Evolutionary conservation across 495 filamentous ascomycete genomes (phyloP).

Genomic region (Neurospora sp.): DNA sequence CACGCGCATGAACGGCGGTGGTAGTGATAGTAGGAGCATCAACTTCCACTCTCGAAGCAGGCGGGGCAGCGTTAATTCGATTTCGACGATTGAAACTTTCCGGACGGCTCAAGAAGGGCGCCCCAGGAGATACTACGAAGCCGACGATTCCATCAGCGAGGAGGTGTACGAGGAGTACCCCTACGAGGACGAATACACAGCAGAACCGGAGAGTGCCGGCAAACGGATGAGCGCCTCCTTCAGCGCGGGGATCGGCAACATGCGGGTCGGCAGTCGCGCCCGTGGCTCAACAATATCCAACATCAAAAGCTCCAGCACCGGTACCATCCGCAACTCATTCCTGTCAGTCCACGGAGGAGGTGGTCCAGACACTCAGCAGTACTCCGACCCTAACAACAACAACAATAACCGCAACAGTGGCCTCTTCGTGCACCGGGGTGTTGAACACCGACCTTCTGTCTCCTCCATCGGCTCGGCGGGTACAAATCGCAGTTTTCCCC

Average conservation of each 20-base stretch:
- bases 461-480: slow-evolving; percentile 39
- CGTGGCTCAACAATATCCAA: slow-evolving; percentile 3
- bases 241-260: slow-evolving; percentile 2
- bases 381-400: slow-evolving; percentile 2
- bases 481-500: slow-evolving; percentile 43
- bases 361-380: background rate
- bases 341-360: slow-evolving; percentile 17
- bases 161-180: slow-evolving; percentile 5
- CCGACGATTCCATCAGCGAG: slow-evolving; percentile 7
- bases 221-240: slow-evolving; percentile 21
- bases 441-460: slow-evolving; percentile 36
- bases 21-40: background rate
- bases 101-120: slow-evolving; percentile 69
- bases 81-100: slow-evolving; percentile 72
- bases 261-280: background rate
- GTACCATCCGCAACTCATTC: slow-evolving; percentile 15
- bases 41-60: slow-evolving; percentile 12
- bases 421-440: slow-evolving; percentile 20
- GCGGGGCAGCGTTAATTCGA: slow-evolving; percentile 54
- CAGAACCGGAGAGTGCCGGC: slow-evolving; percentile 17
- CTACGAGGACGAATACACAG: slow-evolving; percentile 11
- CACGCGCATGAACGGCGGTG: slow-evolving; percentile 1
- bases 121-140: slow-evolving; percentile 19
- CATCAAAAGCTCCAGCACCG: slow-evolving; percentile 1
- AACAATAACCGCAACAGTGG: slow-evolving; percentile 13